Percentiles rank a stretch among this genome's conserved stretches.
Evolutionary conservation across 768 basidiomycete genomes (phyloP).

Genomic region (Suillus luteus): DNA sequence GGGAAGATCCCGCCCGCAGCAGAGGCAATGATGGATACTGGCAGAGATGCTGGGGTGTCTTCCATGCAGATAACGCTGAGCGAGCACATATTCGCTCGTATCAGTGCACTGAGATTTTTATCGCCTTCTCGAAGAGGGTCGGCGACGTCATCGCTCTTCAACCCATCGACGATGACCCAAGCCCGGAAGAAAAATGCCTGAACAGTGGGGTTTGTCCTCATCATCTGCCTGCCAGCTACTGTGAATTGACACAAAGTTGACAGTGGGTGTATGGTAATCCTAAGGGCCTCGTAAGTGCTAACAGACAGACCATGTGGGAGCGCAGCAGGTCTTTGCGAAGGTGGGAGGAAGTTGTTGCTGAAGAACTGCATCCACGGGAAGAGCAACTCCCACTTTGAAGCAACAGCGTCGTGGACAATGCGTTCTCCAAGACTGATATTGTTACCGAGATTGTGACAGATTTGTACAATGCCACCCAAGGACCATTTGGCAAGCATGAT

Average conservation of each 20-base stretch:
- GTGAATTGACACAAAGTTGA: constrained; percentile 11
- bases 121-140: constrained; percentile 6
- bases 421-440: constrained; percentile 6
- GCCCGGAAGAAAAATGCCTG: constrained; percentile 10
- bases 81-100: constrained; percentile 10
- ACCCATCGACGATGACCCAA: constrained; percentile 5
- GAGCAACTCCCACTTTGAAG: constrained; percentile 11
- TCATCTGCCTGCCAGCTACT: constrained; percentile 1
- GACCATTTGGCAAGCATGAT: constrained; percentile 13
- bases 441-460: constrained; percentile 7
- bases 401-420: constrained; percentile 8
- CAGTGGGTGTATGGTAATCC: constrained; percentile 9
- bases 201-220: constrained; percentile 5
- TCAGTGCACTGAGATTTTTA: constrained; percentile 6
- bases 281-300: constrained; percentile 7
- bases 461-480: constrained; percentile 11
- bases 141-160: constrained; percentile 2
- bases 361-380: constrained; percentile 14
- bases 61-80: constrained; percentile 11
- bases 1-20: constrained; percentile 8
- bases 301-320: constrained; percentile 8
- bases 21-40: constrained; percentile 5
- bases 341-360: constrained; percentile 7
- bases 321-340: not conserved
- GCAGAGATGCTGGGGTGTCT: not conserved